Base-by-base conservation (phyloP, 306 rosid genomes). In the Sesbania bispinosa region DNA sequence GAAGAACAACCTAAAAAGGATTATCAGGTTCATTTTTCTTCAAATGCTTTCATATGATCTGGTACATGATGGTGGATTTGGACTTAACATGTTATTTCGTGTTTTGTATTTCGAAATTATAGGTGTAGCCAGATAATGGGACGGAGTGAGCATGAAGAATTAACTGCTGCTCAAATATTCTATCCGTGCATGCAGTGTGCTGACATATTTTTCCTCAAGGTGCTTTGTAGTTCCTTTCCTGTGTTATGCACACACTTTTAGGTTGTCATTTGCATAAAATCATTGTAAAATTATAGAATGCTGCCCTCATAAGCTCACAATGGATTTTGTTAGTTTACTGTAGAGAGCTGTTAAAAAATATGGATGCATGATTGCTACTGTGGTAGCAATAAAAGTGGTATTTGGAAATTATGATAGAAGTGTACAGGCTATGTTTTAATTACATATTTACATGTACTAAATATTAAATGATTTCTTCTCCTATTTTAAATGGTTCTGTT, bases 181-280 rank as follows among this genome's bases (percentile, higher is more conserved):
- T 92, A 92, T 81, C 97, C 93, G 0, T 92, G 93, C 79, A 89
- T 92, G 97, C 97, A 89, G 62, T 92, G 97, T 79, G 96, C 97
- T 35, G 97, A 92, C 77, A 81, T 87, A 21, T 92, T 92, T 86
- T 92, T 85, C 74, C 86, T 87, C 50, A 80, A 89, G 97, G 97
- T 79, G 59, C 32, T 2, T 51, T 64, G 35, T 67, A 4, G 4
- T 13, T 32, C 4, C 13, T 20, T 36, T 7, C 10, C 15, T 29
- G 8, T 27, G 8, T 35, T 51, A 13, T 20, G 32, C 2, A 42
- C 29, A 41, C n/a, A 16, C 54, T 51, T 11, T 30, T 39, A 19
- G 11, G 26, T n/a, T 3, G 26, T n/a, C 55, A 5, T 58, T 16
- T 15, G 33, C 20, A 9, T 33, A 42, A 38, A 58, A 8, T 50